Conservation (phyloP, 2,329 filamentous ascomycete species). For the Aspergillus hiratsukae region DNA sequence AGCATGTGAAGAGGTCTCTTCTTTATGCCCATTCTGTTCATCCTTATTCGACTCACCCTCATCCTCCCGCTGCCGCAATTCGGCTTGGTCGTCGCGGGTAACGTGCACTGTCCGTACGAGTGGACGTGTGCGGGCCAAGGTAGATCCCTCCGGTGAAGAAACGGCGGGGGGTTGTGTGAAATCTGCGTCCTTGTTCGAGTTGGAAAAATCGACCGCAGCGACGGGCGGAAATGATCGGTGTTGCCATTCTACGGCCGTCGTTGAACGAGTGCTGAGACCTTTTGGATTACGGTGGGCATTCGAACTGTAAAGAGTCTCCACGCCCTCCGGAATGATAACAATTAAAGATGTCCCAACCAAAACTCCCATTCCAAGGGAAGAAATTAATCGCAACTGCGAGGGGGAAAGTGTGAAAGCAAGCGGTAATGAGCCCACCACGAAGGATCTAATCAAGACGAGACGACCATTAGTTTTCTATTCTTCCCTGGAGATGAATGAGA, state of each 20-base stretch:
- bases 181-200: not conserved
- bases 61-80: slow-evolving; percentile 21
- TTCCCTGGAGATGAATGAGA: not conserved
- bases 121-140: not conserved
- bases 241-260: slow-evolving; percentile 26
- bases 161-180: not conserved
- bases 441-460: slow-evolving; percentile 61
- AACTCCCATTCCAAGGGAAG: slow-evolving; percentile 87
- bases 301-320: slow-evolving; percentile 77
- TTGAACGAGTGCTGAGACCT: slow-evolving; percentile 26
- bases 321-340: slow-evolving; percentile 94
- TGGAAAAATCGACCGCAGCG: slow-evolving; percentile 5
- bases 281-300: slow-evolving; percentile 28
- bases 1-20: slow-evolving; percentile 56
- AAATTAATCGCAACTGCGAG: slow-evolving; percentile 82
- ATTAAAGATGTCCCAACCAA: slow-evolving; percentile 92
- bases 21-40: slow-evolving; percentile 33
- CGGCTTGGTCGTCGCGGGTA: slow-evolving; percentile 20
- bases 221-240: slow-evolving; percentile 18
- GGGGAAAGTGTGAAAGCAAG: slow-evolving; percentile 83
- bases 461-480: slow-evolving; percentile 9
- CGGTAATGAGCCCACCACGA: slow-evolving; percentile 85
- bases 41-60: slow-evolving; percentile 31
- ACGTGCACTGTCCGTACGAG: slow-evolving; percentile 16
- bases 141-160: not conserved